Evolutionary conservation across 2,329 filamentous ascomycete genomes (phyloP), one percentile per base, ranked within the genome.

Genomic region (Fusarium anthophilum): DNA sequence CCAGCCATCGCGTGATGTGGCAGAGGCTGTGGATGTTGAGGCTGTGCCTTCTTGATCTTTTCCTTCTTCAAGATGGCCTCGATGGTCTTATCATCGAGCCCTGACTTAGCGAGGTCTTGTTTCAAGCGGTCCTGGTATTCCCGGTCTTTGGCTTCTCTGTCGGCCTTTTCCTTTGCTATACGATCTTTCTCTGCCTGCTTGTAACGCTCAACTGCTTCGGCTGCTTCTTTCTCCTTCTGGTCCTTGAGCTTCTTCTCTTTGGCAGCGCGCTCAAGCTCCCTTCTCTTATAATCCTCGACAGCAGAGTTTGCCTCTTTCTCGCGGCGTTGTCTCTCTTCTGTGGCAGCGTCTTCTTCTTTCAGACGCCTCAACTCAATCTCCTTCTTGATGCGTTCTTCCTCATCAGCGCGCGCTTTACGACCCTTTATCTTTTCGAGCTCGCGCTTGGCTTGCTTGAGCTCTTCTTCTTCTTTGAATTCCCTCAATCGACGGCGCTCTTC

Each of bases 81-180:
- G 73, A 92, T 91, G 70, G 87, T 86, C 73, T 87, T 86, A 76
- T 91, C 88, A 75, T 88, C 86, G 47, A 92, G 82, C 6, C 90
- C 90, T 5, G 89, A 88, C 55, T 87, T 87, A 66, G 88, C 81
- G 43, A 92, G 82, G 56, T 91, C 86, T 72, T 91, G 88, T 76
- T 89, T 87, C 53, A 92, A 81, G 45, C 87, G 86, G 32, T 83
- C 83, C 77, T 87, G 85, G 74, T 89, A 91, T 75, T 91, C 86
- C 70, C 39, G 70, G n/a, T 77, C 76, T 24, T 59, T 75, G 22
- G 76, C 79, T 69, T 87, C 87, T 70, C 83, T 84, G 64, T 87
- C 86, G 62, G 85, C 84, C 70, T 84, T 83, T 45, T 87, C 85
- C 64, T 84, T 84, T 57, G 86, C 84, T 32, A 81, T 81, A 26